These are phyloP conservation scores for Wickerhamiella brachini DNA, from an alignment of 805 yeast genomes.

Conservation along the genomic window DNA sequence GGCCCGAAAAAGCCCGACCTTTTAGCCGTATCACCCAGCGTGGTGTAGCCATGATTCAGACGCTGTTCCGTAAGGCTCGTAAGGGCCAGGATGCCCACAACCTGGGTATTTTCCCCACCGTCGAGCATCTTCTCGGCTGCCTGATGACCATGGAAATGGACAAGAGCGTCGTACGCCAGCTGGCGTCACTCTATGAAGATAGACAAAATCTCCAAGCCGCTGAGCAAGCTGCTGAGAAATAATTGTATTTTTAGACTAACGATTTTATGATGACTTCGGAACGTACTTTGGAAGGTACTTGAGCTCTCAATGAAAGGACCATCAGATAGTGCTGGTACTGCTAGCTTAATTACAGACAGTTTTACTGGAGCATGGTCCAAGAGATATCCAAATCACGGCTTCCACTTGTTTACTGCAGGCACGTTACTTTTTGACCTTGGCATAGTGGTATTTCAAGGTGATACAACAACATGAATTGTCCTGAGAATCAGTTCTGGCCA, in stretches of 20 bases:
- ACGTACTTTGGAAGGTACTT: too few relatives aligned
- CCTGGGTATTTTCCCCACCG: conserved; percentile 25
- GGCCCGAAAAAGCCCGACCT: conserved; percentile 22
- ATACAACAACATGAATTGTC: too few relatives aligned
- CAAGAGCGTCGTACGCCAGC: conserved; percentile 25
- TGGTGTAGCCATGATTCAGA: conserved; percentile 24
- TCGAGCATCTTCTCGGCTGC: conserved; percentile 28
- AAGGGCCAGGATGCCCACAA: conserved; percentile 7
- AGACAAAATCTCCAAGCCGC: conserved; percentile 4
- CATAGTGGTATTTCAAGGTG: too few relatives aligned
- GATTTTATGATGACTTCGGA: background rate
- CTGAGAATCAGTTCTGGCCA: too few relatives aligned
- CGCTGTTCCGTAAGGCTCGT: conserved; percentile 24
- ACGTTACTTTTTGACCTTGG: too few relatives aligned
- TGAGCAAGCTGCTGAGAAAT: background rate
- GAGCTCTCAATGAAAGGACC: too few relatives aligned
- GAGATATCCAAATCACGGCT: too few relatives aligned
- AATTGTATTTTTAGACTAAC: background rate
- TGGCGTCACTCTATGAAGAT: conserved; percentile 24
- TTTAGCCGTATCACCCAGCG: conserved; percentile 26
- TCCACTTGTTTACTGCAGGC: too few relatives aligned
- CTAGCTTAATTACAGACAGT: too few relatives aligned
- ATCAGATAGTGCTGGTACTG: too few relatives aligned
- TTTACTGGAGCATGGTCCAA: too few relatives aligned
- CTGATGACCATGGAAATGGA: conserved; percentile 28